Evolutionary conservation across 768 basidiomycete genomes (phyloP), one percentile per base, ranked within the genome.

Genomic region (Hygrocybe punicea): DNA sequence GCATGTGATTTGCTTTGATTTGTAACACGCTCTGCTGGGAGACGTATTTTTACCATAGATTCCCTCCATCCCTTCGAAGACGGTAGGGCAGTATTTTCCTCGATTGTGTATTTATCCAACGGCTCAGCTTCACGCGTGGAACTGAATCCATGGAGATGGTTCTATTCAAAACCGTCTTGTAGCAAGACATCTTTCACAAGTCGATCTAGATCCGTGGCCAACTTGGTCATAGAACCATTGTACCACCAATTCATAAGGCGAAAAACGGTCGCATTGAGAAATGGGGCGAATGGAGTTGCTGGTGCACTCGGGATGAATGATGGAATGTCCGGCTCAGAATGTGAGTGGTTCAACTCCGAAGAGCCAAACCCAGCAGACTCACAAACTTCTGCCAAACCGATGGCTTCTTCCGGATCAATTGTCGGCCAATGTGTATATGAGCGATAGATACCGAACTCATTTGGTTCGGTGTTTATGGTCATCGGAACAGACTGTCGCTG

Each of bases 211-310:
- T 73, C 70, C 1, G 44, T 35, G 5, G 56, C 45, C 0, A 73
- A 72, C 49, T 74, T 76, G 5, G 39, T 35, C 9, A 29, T 63
- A 73, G 4, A 67, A 64, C 73, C 74, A 76, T 19, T 62, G 37
- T 60, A 71, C 64, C 60, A 24, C 61, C 68, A 4, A 69, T 56
- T n/a, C n/a, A n/a, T n/a, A n/a, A n/a, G n/a, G n/a, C n/a, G n/a
- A n/a, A n/a, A n/a, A n/a, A n/a, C n/a, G 0, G 70, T 63, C 7
- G 62, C 59, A 54, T 63, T 69, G 1, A 62, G 45, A 45, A 70
- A 71, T 14, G 64, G 66, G 4, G 61, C 53, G 61, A 48, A 72
- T 48, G 39, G 47, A 3, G 5, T 35, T 4, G n/a, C 34, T 23
- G 24, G 10, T 2, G 42, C 0, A 45, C 19, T 9, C 16, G 24